Conservation (phyloP, 768 basidiomycete genomes). For the Hygrophoropsis aurantiaca region DNA sequence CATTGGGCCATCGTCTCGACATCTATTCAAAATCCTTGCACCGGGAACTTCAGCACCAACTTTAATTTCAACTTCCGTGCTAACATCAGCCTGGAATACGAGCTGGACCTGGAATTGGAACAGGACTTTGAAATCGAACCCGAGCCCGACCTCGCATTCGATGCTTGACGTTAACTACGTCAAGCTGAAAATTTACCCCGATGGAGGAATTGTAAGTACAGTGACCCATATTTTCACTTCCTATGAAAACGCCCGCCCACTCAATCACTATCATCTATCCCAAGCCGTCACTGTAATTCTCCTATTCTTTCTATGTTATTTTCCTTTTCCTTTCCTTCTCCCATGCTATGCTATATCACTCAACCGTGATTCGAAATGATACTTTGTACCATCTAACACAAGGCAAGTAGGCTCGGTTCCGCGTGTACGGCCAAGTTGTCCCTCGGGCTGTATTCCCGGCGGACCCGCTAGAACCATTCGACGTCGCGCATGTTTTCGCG, state of each 20-base stretch:
- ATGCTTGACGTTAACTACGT: constrained; percentile 85
- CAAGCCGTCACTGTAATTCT: background rate
- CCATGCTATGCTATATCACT: background rate
- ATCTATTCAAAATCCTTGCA: constrained; percentile 75
- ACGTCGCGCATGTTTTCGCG: constrained; percentile 88
- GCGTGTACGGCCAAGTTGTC: constrained; percentile 81
- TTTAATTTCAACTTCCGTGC: no score
- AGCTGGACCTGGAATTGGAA: no score
- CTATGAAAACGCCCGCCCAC: no score
- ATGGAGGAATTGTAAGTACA: constrained; percentile 87
- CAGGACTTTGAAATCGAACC: no score
- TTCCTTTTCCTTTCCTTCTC: no score
- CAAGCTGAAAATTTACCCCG: constrained; percentile 93
- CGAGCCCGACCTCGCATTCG: no score
- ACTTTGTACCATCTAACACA: no score
- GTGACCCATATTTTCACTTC: no score
- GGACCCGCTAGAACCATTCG: constrained; percentile 52
- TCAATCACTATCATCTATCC: no score
- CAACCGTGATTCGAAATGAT: constrained; percentile 3
- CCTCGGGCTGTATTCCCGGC: constrained; percentile 64
- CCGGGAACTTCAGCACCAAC: constrained; percentile 43
- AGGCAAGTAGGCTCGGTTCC: constrained; percentile 84
- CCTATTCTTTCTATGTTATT: constrained; percentile 5
- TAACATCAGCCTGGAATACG: no score
- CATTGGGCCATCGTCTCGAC: constrained; percentile 83